Percentiles rank a stretch among this genome's conserved stretches.
These are phyloP conservation scores for Nelumbo lutea DNA, from an alignment of 164 flowering plant genomes.

Conservation along the genomic window DNA sequence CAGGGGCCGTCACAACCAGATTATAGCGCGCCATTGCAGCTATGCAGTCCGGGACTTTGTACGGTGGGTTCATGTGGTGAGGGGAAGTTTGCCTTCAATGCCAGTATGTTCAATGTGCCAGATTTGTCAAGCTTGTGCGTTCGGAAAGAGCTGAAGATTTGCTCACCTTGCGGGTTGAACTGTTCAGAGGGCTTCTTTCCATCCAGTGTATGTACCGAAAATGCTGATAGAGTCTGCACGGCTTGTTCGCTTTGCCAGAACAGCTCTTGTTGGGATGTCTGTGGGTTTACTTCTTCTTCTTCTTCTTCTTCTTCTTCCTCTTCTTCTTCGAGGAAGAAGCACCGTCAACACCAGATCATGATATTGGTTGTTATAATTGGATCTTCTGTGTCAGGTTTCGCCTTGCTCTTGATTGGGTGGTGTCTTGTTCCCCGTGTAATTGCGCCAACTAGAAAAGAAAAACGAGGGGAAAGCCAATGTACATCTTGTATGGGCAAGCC, in stretches of 20 bases:
- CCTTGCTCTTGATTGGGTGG: constrained; percentile 41
- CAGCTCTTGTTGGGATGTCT: constrained; percentile 67
- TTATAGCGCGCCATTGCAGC: constrained; percentile 72
- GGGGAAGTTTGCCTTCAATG: constrained; percentile 70
- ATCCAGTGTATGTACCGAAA: constrained; percentile 58
- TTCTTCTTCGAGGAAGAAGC: constrained; percentile 16
- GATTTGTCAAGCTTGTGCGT: constrained; percentile 65
- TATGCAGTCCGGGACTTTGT: constrained; percentile 84
- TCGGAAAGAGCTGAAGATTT: constrained; percentile 52
- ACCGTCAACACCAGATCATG: constrained; percentile 28
- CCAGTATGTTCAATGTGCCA: constrained; percentile 65
- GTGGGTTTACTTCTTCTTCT: constrained; percentile 37
- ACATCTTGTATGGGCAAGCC: constrained; percentile 43
- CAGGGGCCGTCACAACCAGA: constrained; percentile 26
- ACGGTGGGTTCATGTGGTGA: constrained; percentile 40
- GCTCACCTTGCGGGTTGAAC: constrained; percentile 69
- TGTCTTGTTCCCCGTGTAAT: constrained; percentile 45
- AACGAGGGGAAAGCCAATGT: constrained; percentile 34
- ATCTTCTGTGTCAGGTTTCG: constrained; percentile 38
- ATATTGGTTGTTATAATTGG: constrained; percentile 40
- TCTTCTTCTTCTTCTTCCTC: constrained; percentile 19
- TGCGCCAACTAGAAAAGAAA: constrained; percentile 19
- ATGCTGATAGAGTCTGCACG: constrained; percentile 77
- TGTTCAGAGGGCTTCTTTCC: constrained; percentile 67
- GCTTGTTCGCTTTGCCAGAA: constrained; percentile 88